A percentile compares a stretch with the other conserved stretches of the same genome.
phyloP scores from a whole-genome alignment of 2,329 filamentous ascomycete species.

The Pseudogymnoascus sp. region DNA sequence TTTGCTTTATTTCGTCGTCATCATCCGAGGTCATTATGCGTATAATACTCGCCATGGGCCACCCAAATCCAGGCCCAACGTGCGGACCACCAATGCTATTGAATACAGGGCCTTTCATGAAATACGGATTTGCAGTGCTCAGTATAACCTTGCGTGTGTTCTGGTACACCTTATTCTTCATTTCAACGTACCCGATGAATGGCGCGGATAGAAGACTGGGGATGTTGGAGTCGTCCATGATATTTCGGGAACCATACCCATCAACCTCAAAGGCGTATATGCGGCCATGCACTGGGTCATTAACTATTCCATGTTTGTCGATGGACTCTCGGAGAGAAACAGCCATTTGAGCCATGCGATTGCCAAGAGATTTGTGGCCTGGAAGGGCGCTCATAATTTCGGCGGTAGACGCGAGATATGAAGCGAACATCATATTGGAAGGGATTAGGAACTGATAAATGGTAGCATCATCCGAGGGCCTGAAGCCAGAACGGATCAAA shows the following conservation, averaged over 20 bases:
- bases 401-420: slow-evolving; percentile 47
- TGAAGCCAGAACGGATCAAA: slow-evolving; percentile 77
- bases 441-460: slow-evolving; percentile 83
- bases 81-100: slow-evolving; percentile 62
- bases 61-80: slow-evolving; percentile 49
- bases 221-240: slow-evolving; percentile 68
- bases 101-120: slow-evolving; percentile 42
- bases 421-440: slow-evolving; percentile 75
- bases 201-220: slow-evolving; percentile 57
- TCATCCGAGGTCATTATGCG: slow-evolving; percentile 40
- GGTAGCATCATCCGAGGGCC: slow-evolving; percentile 78
- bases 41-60: slow-evolving; percentile 49
- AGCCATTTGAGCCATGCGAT: slow-evolving; percentile 49
- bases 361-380: slow-evolving; percentile 42
- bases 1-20: slow-evolving; percentile 27
- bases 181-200: slow-evolving; percentile 51
- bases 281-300: slow-evolving; percentile 51
- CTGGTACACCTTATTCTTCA: slow-evolving; percentile 58
- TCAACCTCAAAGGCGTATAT: slow-evolving; percentile 73
- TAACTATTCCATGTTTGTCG: slow-evolving; percentile 60
- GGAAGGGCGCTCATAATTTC: slow-evolving; percentile 44
- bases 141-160: slow-evolving; percentile 75
- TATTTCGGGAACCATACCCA: slow-evolving; percentile 50
- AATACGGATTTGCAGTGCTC: slow-evolving; percentile 71
- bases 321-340: slow-evolving; percentile 58